Conservation (phyloP, 306 rosid genomes). For the Lathyrus sativus region DNA sequence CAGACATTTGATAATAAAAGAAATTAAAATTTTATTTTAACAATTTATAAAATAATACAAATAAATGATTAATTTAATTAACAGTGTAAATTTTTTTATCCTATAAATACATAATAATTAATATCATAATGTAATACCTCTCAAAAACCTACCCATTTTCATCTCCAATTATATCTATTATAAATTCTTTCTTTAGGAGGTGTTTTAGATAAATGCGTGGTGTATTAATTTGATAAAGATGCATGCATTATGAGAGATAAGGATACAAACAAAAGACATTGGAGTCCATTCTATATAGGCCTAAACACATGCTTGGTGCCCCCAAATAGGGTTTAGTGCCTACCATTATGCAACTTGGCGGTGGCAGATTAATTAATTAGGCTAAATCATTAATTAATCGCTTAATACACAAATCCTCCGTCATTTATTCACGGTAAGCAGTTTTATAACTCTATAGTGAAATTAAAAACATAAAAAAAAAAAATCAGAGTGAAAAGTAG, state of each 20-base stretch:
- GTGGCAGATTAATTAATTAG: slow-evolving; percentile 31
- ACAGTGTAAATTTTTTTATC: too few species aligned
- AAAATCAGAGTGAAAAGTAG: background rate
- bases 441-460: background rate
- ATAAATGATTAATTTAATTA: too few species aligned
- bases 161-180: too few species aligned
- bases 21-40: too few species aligned
- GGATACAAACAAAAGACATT: slow-evolving; percentile 1
- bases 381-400: background rate
- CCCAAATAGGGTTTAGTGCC: slow-evolving; percentile 29
- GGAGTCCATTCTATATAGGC: slow-evolving; percentile 5
- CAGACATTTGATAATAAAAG: too few species aligned
- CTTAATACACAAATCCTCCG: background rate
- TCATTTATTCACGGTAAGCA: background rate
- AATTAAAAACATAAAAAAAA: background rate
- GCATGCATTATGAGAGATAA: background rate
- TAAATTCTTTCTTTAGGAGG: too few species aligned
- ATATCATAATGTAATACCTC: too few species aligned
- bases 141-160: too few species aligned
- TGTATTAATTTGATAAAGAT: too few species aligned
- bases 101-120: too few species aligned
- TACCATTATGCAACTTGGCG: slow-evolving; percentile 35
- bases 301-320: slow-evolving; percentile 32
- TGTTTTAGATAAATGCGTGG: too few species aligned
- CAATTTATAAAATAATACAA: too few species aligned